Percentiles rank a stretch among this genome's conserved stretches.
Evolutionary conservation across 352 stramenopile species (phyloP).

Genomic region (Phytophthora hibernalis): DNA sequence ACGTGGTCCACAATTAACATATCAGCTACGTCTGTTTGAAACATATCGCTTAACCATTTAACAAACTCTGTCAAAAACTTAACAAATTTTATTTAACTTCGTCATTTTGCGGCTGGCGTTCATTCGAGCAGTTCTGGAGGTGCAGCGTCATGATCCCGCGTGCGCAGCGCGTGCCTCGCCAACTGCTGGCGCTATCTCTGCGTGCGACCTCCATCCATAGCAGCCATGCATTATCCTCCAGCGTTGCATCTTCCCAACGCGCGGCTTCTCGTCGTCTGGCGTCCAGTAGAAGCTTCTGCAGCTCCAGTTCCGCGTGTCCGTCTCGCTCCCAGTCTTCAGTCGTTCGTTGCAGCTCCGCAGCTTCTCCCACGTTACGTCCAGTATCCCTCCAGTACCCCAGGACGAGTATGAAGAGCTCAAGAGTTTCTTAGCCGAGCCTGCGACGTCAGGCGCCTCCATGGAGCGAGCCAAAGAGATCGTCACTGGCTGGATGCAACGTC

Average conservation of each 20-base stretch:
- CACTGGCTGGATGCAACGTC: slow-evolving; percentile 52
- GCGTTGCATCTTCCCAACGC: slow-evolving; percentile 7
- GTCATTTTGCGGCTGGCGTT: slow-evolving; percentile 16
- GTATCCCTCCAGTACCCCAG: slow-evolving; percentile 29
- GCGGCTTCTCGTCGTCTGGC: slow-evolving; percentile 8
- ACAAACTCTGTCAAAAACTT: no score
- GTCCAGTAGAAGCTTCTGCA: slow-evolving; percentile 14
- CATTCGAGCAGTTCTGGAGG: slow-evolving; percentile 26
- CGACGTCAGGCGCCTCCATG: slow-evolving; percentile 38
- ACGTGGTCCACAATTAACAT: no score
- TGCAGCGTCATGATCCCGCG: slow-evolving; percentile 31
- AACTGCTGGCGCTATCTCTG: slow-evolving; percentile 31
- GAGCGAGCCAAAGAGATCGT: slow-evolving; percentile 57
- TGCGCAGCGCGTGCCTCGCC: slow-evolving; percentile 18
- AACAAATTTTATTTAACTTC: slow-evolving; percentile 1
- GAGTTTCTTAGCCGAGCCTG: slow-evolving; percentile 59
- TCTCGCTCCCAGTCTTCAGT: slow-evolving; percentile 1
- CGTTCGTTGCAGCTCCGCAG: slow-evolving; percentile 20
- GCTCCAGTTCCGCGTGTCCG: slow-evolving; percentile 2
- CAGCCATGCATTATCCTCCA: neutral
- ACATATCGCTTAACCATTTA: no score
- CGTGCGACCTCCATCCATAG: slow-evolving; percentile 8
- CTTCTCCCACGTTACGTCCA: slow-evolving; percentile 25
- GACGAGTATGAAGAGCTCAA: slow-evolving; percentile 75
- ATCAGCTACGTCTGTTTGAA: neutral